These are phyloP conservation scores for Maudiozyma pseudohumilis DNA, from an alignment of 805 yeast genomes.

Conservation along the genomic window DNA sequence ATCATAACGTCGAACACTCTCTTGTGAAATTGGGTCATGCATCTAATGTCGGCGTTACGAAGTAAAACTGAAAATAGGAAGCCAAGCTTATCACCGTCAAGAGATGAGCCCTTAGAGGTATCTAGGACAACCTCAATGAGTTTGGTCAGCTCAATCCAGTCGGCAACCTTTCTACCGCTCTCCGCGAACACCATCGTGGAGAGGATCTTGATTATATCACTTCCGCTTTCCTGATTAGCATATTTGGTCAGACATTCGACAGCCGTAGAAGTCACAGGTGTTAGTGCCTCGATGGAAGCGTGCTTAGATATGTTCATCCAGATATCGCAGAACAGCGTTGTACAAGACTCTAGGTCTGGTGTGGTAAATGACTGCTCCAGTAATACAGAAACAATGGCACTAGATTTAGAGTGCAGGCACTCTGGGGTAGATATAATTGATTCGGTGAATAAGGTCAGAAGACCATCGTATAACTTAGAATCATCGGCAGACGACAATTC, in stretches of 20 bases:
- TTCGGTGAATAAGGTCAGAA: constrained; percentile 57
- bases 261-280: constrained; percentile 33
- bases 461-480: constrained; percentile 44
- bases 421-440: constrained; percentile 63
- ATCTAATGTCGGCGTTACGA: constrained; percentile 45
- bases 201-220: constrained; percentile 34
- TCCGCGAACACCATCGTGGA: constrained; percentile 52
- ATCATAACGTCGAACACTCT: constrained; percentile 34
- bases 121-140: constrained; percentile 10
- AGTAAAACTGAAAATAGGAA: constrained; percentile 41
- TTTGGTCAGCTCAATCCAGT: constrained; percentile 35
- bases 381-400: constrained; percentile 38
- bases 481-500: constrained; percentile 23
- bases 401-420: constrained; percentile 65
- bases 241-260: constrained; percentile 16
- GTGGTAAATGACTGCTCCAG: constrained; percentile 26
- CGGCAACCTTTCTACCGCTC: constrained; percentile 52
- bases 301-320: constrained; percentile 44
- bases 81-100: constrained; percentile 26
- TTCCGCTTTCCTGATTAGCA: constrained; percentile 12
- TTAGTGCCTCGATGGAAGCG: constrained; percentile 41
- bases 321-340: constrained; percentile 49
- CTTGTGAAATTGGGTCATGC: constrained; percentile 39
- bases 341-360: constrained; percentile 8
- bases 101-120: neutral